Evolutionary conservation across 2,329 filamentous ascomycete genomes (phyloP).

Genomic region (Pseudogymnoascus sp.): DNA sequence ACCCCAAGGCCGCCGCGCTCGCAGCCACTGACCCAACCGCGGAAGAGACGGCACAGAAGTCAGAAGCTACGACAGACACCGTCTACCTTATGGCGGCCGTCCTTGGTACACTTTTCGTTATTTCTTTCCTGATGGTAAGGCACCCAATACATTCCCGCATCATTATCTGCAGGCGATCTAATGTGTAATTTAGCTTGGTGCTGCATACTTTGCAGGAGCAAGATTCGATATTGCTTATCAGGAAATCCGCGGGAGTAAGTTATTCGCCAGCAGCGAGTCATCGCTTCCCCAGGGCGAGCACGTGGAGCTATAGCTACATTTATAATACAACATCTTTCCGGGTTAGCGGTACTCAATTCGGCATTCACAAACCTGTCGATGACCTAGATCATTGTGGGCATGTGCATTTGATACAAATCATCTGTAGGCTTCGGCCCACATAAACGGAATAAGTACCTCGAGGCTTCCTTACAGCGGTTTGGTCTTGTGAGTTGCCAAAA

Average conservation of each 20-base stretch:
- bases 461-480: too few relatives aligned
- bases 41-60: conserved; percentile 37
- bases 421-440: background rate
- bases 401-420: background rate
- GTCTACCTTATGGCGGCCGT: conserved; percentile 61
- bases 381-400: background rate
- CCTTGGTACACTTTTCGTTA: conserved; percentile 56
- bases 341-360: background rate
- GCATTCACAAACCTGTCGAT: background rate
- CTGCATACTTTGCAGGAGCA: conserved; percentile 74
- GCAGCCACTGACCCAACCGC: conserved; percentile 14
- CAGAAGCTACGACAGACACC: conserved; percentile 49
- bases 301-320: background rate
- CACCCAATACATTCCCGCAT: conserved; percentile 26
- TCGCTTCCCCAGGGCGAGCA: conserved; percentile 13
- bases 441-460: too few relatives aligned
- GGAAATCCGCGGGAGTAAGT: conserved; percentile 41
- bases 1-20: conserved; percentile 51
- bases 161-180: background rate
- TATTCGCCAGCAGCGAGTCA: conserved; percentile 26
- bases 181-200: conserved; percentile 50
- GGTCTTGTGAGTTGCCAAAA: too few relatives aligned
- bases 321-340: background rate
- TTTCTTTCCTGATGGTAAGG: conserved; percentile 73
- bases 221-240: conserved; percentile 65